Evolutionary conservation across 345 rosid genomes (phyloP).

Genomic region (Schrenkiella parvula): DNA sequence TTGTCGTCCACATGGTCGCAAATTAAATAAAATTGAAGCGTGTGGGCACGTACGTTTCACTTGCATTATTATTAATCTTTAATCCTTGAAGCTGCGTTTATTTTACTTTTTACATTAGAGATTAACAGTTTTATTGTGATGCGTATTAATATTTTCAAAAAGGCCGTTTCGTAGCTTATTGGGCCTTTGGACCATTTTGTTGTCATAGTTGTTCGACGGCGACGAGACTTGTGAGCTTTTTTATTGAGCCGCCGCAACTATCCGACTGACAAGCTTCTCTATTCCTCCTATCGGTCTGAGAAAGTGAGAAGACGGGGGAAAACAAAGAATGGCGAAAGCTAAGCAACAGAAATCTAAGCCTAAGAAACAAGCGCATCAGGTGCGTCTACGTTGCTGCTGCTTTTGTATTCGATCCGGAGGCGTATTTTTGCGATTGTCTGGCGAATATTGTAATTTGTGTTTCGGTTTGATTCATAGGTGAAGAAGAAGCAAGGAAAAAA

Average conservation of each 20-base stretch:
- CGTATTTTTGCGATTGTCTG: neutral
- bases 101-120: no score
- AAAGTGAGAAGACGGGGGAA: neutral
- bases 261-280: neutral
- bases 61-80: no score
- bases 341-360: constrained; percentile 62
- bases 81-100: no score
- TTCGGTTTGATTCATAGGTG: constrained; percentile 36
- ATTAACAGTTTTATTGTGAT: no score
- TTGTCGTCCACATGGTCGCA: no score
- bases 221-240: neutral
- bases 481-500: constrained; percentile 70
- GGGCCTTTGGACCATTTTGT: neutral
- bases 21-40: no score
- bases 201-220: neutral
- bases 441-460: neutral
- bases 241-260: constrained; percentile 9
- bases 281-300: neutral
- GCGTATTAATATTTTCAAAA: no score
- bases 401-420: neutral
- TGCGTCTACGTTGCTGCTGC: neutral
- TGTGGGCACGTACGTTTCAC: no score
- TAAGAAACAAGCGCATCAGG: constrained; percentile 56
- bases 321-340: constrained; percentile 57
- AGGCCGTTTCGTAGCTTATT: neutral